A percentile compares a stretch with the other conserved stretches of the same genome.
These are phyloP conservation scores for Cucurbita argyrosperma DNA, from an alignment of 306 rosid species.

Conservation along the genomic window DNA sequence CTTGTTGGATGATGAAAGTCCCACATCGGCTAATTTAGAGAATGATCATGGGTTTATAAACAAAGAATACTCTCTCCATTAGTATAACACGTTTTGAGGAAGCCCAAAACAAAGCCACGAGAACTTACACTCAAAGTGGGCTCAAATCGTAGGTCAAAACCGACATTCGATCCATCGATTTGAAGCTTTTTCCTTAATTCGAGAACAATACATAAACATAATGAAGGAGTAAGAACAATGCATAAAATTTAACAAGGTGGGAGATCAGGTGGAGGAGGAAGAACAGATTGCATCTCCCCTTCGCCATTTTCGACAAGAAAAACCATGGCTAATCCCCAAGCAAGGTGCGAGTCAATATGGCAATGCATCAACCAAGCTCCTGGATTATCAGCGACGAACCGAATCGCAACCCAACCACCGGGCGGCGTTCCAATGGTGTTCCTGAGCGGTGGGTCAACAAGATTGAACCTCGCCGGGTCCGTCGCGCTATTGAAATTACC, in stretches of 20 bases:
- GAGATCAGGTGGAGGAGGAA: conserved; percentile 87
- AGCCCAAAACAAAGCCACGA: too few relatives aligned
- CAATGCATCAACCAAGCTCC: conserved; percentile 92
- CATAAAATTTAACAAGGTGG: conserved; percentile 40
- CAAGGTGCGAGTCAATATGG: conserved; percentile 68
- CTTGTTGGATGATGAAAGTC: too few relatives aligned
- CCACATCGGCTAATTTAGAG: too few relatives aligned
- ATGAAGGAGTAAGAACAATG: too few relatives aligned
- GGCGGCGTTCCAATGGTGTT: conserved; percentile 83
- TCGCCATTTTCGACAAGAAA: conserved; percentile 76
- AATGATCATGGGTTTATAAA: too few relatives aligned
- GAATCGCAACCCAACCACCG: conserved; percentile 97
- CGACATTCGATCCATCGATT: too few relatives aligned
- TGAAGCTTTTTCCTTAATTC: too few relatives aligned
- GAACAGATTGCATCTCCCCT: conserved; percentile 54
- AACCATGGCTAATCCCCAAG: conserved; percentile 62
- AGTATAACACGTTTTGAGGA: too few relatives aligned
- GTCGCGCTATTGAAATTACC: conserved; percentile 76
- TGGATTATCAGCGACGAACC: conserved; percentile 84
- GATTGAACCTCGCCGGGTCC: conserved; percentile 62
- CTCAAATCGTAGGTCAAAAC: too few relatives aligned
- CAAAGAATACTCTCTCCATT: too few relatives aligned
- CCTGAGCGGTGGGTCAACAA: conserved; percentile 63
- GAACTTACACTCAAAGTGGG: too few relatives aligned
- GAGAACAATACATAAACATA: too few relatives aligned